phyloP scores from a whole-genome alignment of 306 rosid genomes.

The Casuarina cunninghamiana region DNA sequence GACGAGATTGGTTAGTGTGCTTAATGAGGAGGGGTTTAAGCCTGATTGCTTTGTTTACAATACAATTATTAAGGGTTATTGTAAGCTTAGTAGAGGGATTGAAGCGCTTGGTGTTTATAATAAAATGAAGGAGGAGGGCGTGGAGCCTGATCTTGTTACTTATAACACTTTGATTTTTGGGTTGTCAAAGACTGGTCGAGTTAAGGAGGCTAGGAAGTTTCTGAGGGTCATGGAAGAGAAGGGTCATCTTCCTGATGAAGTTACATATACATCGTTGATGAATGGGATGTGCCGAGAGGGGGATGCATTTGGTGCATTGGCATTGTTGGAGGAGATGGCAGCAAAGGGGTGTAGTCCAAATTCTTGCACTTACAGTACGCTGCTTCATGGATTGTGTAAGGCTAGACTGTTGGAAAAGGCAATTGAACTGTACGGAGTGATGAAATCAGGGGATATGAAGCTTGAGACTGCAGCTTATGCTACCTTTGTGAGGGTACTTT shows the following conservation, averaged over 20 bases:
- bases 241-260: slow-evolving; percentile 72
- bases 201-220: slow-evolving; percentile 66
- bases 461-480: slow-evolving; percentile 82
- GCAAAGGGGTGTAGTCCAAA: slow-evolving; percentile 70
- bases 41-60: slow-evolving; percentile 79
- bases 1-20: slow-evolving; percentile 51
- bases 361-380: slow-evolving; percentile 70
- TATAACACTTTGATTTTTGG: slow-evolving; percentile 84
- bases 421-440: slow-evolving; percentile 59
- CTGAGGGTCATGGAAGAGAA: slow-evolving; percentile 62
- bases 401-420: slow-evolving; percentile 67
- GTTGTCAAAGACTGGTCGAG: slow-evolving; percentile 63
- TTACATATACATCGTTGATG: slow-evolving; percentile 85
- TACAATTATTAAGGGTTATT: slow-evolving; percentile 85
- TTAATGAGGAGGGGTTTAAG: slow-evolving; percentile 71
- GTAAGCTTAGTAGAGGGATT: slow-evolving; percentile 65
- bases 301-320: slow-evolving; percentile 59
- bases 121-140: slow-evolving; percentile 74
- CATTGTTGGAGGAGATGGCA: slow-evolving; percentile 74
- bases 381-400: slow-evolving; percentile 79
- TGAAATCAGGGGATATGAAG: slow-evolving; percentile 60
- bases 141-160: slow-evolving; percentile 82
- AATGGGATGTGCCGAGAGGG: slow-evolving; percentile 86
- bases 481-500: slow-evolving; percentile 68
- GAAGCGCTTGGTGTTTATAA: slow-evolving; percentile 76